These are phyloP conservation scores for Suhomyces wounanorum DNA, from an alignment of 1,139 yeast species.

Conservation along the genomic window DNA sequence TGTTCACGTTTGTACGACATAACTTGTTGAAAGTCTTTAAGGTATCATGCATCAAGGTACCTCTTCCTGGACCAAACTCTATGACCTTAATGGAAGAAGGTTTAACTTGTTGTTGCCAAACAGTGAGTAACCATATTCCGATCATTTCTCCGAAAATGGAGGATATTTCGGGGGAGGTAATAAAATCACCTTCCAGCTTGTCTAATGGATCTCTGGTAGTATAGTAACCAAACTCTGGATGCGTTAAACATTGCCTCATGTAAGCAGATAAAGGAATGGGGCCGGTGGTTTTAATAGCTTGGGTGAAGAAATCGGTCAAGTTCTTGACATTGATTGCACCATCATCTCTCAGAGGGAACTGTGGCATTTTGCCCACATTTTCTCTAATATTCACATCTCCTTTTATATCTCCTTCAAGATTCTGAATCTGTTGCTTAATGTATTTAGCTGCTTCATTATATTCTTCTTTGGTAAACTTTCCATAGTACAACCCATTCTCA, in stretches of 20 bases:
- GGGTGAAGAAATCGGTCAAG: conserved; percentile 46
- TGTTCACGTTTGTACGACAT: conserved; percentile 28
- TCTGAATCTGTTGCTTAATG: conserved; percentile 36
- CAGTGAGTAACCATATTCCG: conserved; percentile 69
- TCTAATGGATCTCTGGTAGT: conserved; percentile 78
- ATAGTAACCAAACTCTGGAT: conserved; percentile 79
- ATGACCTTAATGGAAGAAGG: conserved; percentile 57
- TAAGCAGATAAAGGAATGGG: conserved; percentile 73
- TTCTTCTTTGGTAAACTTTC: conserved; percentile 43
- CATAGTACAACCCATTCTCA: conserved; percentile 31
- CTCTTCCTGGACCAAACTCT: conserved; percentile 90
- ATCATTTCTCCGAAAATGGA: conserved; percentile 87
- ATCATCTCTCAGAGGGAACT: conserved; percentile 31
- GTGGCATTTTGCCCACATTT: conserved; percentile 38
- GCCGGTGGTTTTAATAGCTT: conserved; percentile 69
- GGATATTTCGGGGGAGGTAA: conserved; percentile 85
- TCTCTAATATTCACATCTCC: conserved; percentile 42
- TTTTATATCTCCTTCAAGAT: conserved; percentile 40
- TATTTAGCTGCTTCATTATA: conserved; percentile 41
- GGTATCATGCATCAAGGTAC: conserved; percentile 73
- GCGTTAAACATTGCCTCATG: conserved; percentile 82
- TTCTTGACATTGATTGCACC: conserved; percentile 25
- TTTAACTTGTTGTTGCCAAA: conserved; percentile 60
- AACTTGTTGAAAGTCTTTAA: conserved; percentile 51
- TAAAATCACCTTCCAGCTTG: conserved; percentile 64